Conservation (phyloP, 176 grass and related monocot genomes). For the Guadua angustifolia region DNA sequence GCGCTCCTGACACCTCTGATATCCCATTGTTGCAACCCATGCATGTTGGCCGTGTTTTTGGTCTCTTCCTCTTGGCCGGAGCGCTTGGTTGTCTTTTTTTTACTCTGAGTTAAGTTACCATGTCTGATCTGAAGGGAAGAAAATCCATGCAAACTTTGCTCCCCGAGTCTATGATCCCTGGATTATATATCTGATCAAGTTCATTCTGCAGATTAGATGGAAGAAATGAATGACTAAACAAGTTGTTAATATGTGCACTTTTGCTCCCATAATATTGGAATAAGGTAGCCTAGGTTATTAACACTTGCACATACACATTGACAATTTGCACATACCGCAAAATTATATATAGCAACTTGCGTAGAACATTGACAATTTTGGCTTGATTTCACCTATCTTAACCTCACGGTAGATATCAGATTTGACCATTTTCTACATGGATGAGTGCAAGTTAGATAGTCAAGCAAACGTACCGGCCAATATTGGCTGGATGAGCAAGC, state of each 20-base stretch:
- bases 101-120: not conserved
- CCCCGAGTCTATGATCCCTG: no score
- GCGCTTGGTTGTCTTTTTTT: not conserved
- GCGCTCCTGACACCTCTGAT: constrained; percentile 22
- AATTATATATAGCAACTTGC: not conserved
- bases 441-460: not conserved
- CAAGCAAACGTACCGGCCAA: not conserved
- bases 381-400: not conserved
- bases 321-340: no score
- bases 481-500: not conserved
- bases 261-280: not conserved
- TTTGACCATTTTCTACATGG: not conserved
- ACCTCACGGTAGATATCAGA: not conserved
- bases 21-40: not conserved
- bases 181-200: not conserved
- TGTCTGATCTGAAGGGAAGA: not conserved
- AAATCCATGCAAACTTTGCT: not conserved
- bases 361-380: not conserved
- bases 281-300: no score
- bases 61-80: constrained; percentile 13
- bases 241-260: not conserved
- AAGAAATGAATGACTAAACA: not conserved
- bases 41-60: constrained; percentile 12
- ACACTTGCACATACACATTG: no score
- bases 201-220: not conserved